These are phyloP conservation scores for Penicillium sp. DNA, from an alignment of 2,329 filamentous ascomycete genomes.

Conservation along the genomic window DNA sequence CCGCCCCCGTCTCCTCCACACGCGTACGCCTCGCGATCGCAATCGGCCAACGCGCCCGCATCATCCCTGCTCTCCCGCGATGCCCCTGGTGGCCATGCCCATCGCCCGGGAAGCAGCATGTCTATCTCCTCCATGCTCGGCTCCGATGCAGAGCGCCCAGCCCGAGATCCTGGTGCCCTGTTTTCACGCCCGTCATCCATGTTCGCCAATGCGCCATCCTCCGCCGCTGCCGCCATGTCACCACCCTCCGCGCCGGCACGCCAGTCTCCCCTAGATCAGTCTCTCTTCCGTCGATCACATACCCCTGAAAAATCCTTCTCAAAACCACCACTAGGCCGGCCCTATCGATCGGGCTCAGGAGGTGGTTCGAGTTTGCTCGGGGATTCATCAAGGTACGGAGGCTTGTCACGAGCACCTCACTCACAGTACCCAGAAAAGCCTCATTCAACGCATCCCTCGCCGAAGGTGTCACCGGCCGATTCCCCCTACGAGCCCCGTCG, in stretches of 20 bases:
- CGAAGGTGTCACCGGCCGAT: conserved; percentile 40
- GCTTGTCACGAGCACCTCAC: conserved; percentile 33
- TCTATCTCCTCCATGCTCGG: conserved; percentile 75
- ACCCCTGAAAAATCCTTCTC: conserved; percentile 71
- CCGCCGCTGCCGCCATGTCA: conserved; percentile 46
- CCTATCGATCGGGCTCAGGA: conserved; percentile 44
- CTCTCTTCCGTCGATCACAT: conserved; percentile 67
- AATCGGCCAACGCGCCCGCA: conserved; percentile 45
- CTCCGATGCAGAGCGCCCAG: conserved; percentile 52
- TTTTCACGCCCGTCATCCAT: conserved; percentile 51
- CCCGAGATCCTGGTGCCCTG: conserved; percentile 50
- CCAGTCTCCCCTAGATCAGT: conserved; percentile 61
- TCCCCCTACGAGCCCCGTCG: conserved; percentile 42
- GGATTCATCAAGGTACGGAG: conserved; percentile 35
- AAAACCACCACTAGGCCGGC: conserved; percentile 44
- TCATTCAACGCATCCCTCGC: conserved; percentile 38
- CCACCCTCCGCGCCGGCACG: conserved; percentile 46
- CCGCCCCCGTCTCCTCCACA: conserved; percentile 57
- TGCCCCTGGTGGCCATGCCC: conserved; percentile 55
- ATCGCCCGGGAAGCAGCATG: conserved; percentile 68
- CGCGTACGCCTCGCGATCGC: conserved; percentile 48
- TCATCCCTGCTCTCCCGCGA: conserved; percentile 56
- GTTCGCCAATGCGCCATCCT: conserved; percentile 38
- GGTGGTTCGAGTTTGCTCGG: conserved; percentile 30
- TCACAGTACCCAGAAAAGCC: conserved; percentile 43